These are phyloP conservation scores for Scheffersomyces coipomensis DNA, from an alignment of 805 yeast genomes.

Conservation along the genomic window DNA sequence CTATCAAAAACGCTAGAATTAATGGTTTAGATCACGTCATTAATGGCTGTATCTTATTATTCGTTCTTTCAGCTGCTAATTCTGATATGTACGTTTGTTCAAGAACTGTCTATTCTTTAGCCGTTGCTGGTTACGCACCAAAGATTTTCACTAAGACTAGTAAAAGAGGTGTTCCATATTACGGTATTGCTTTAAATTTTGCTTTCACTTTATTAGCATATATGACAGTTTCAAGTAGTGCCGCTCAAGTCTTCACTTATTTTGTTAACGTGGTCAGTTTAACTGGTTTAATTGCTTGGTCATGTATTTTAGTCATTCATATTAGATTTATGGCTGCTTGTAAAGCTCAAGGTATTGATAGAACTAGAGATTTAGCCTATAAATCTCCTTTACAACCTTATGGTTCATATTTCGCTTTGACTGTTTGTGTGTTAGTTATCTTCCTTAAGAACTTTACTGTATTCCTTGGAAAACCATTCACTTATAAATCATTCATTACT, in stretches of 20 bases:
- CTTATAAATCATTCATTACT: conserved; percentile 67
- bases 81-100: conserved; percentile 77
- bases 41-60: conserved; percentile 73
- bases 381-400: conserved; percentile 69
- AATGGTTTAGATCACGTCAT: conserved; percentile 68
- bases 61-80: conserved; percentile 80
- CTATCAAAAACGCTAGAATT: conserved; percentile 66
- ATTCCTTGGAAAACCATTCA: conserved; percentile 56
- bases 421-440: conserved; percentile 52
- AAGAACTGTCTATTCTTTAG: conserved; percentile 69
- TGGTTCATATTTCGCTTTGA: conserved; percentile 59
- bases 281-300: conserved; percentile 75
- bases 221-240: conserved; percentile 60
- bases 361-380: conserved; percentile 52
- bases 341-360: conserved; percentile 63
- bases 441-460: conserved; percentile 72
- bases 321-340: conserved; percentile 64
- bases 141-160: conserved; percentile 61
- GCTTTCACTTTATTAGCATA: conserved; percentile 64
- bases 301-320: conserved; percentile 66
- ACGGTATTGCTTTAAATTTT: conserved; percentile 50
- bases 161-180: conserved; percentile 69
- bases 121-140: conserved; percentile 76
- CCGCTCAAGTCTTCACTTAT: conserved; percentile 60
- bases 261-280: conserved; percentile 77